Conservation (phyloP, 257 asterid species). For the Dorcoceras hygrometricum region DNA sequence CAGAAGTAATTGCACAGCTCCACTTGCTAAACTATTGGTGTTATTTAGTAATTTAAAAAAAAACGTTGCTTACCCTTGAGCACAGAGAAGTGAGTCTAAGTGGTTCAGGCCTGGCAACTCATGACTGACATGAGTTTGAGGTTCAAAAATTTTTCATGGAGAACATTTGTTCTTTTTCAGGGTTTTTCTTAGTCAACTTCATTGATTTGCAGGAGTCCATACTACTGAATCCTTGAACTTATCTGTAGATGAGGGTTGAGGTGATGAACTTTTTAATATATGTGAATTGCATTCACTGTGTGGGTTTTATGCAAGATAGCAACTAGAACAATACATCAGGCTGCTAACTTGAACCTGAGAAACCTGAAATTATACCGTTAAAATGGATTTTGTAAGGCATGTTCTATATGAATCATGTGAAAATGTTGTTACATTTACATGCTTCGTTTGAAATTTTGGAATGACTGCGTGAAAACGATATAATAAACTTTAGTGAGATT, state of each 20-base stretch:
- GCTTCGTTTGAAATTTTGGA: conserved; percentile 4
- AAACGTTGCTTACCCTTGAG: neutral
- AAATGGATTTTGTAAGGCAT: conserved; percentile 10
- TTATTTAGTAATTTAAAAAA: neutral
- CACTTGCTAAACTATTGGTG: neutral
- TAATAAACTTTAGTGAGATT: neutral
- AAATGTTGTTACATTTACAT: conserved; percentile 6
- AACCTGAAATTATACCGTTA: neutral
- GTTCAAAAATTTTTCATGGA: neutral
- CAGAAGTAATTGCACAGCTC: neutral
- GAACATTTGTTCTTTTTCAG: neutral
- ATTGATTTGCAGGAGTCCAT: neutral
- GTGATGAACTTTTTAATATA: neutral
- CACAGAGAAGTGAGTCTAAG: neutral
- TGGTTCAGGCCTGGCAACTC: neutral
- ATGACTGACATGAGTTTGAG: neutral
- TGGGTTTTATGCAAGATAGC: neutral
- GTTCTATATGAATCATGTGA: conserved; percentile 1
- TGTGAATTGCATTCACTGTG: neutral
- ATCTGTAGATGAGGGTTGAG: neutral
- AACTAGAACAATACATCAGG: neutral
- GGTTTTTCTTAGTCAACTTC: neutral
- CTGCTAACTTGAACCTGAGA: neutral
- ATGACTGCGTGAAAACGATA: neutral
- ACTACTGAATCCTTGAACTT: neutral